Base-by-base conservation (phyloP, 192 early-diverging fungal species). In the Cladochytrium replicatum region DNA sequence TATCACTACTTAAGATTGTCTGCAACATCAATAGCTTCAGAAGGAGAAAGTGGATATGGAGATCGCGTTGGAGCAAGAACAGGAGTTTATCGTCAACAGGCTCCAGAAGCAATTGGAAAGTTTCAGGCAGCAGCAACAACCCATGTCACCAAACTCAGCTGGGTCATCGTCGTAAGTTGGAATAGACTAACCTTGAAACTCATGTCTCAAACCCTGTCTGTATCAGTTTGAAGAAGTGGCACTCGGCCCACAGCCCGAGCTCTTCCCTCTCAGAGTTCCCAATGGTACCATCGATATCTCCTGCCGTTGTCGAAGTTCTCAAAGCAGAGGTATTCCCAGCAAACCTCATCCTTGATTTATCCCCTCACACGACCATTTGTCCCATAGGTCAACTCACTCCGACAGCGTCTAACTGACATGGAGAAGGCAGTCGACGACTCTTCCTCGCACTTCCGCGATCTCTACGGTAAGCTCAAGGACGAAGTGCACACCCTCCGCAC, bases 11-110 rank as follows among this genome's bases (percentile, higher is more conserved):
- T n/a, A n/a, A n/a, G n/a, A 22, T 13, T 13, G 1, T 63, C n/a
- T 44, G 29, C 24, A 21, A 11, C 31, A 44, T 23, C 22, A 24
- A 29, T 6, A 84, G 67, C 69, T 94, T 29, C 85, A 91, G 54
- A 77, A 81, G 49, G 91, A 94, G 61, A 94, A 92, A 64, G 75
- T 89, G 50, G 80, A 89, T 32, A 79, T 94, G 71, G 91, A 94
- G 47, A 79, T 78, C 46, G 83, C 88, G 13, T 65, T 94, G 50
- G 91, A 94, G 55, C 86, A 89, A 57, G 89, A 92, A 50, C 57
- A 59, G 32, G 88, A 93, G 64, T 87, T 86, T 44, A 82, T 92
- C 48, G 88, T 94, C 41, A 94, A 94, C 61, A 70, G 82, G 50
- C 60, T 92, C 8, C 87, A 89, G 48, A 87, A 88, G 41, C 86